These are phyloP conservation scores for Didymosphaeria variabile DNA, from an alignment of 2,329 filamentous ascomycete genomes.

Conservation along the genomic window DNA sequence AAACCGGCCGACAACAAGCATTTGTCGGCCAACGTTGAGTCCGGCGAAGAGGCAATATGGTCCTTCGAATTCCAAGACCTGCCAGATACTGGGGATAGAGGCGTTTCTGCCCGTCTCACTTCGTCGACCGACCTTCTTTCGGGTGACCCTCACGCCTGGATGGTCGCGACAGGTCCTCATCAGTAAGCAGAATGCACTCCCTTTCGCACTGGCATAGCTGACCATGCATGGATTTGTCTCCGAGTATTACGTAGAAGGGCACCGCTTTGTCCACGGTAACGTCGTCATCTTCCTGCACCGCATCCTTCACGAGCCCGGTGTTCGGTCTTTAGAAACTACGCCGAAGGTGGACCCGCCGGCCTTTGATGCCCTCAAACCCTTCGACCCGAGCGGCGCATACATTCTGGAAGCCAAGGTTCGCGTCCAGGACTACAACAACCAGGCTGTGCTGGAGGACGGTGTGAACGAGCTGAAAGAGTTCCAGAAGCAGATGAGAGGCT, in stretches of 20 bases:
- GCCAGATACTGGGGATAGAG: constrained; percentile 61
- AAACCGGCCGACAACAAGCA: constrained; percentile 17
- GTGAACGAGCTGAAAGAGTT: constrained; percentile 64
- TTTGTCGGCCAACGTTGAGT: constrained; percentile 33
- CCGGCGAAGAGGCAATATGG: constrained; percentile 45
- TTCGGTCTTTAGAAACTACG: constrained; percentile 42
- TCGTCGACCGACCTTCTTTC: constrained; percentile 58
- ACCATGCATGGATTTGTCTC: constrained; percentile 60
- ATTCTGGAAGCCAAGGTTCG: constrained; percentile 66
- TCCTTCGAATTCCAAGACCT: constrained; percentile 52
- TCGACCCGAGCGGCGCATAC: constrained; percentile 67
- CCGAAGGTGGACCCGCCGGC: constrained; percentile 52
- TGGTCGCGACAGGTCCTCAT: constrained; percentile 62
- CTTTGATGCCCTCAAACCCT: constrained; percentile 56
- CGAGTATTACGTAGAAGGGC: constrained; percentile 65
- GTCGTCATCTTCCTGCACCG: constrained; percentile 66
- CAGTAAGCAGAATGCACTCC: constrained; percentile 51
- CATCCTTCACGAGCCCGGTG: constrained; percentile 57
- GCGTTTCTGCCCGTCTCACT: constrained; percentile 63
- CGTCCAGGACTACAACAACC: constrained; percentile 64
- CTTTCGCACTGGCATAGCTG: constrained; percentile 24
- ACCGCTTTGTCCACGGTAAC: constrained; percentile 67
- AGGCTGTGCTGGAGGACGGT: constrained; percentile 62
- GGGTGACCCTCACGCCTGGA: constrained; percentile 60
- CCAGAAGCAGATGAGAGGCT: constrained; percentile 64